Percentiles rank a stretch among this genome's conserved stretches.
phyloP scores from a whole-genome alignment of 345 rosid genomes.

The Salix exigua region DNA sequence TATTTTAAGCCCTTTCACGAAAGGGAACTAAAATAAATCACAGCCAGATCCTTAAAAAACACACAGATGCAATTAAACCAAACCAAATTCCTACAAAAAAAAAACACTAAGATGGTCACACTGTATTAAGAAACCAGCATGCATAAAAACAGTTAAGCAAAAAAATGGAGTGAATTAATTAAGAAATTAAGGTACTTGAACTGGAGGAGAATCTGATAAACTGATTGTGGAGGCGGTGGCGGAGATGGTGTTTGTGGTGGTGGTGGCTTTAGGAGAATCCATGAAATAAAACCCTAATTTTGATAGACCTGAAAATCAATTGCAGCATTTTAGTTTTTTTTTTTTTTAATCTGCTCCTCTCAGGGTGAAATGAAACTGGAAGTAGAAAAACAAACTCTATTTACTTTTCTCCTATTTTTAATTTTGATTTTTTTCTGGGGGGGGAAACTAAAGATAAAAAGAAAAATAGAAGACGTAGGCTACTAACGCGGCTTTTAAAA shows the following conservation, averaged over 20 bases:
- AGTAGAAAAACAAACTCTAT: neutral
- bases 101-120: too few species aligned
- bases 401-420: neutral
- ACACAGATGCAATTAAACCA: neutral
- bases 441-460: neutral
- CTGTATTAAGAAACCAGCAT: too few species aligned
- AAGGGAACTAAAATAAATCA: neutral
- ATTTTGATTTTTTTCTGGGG: neutral
- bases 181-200: constrained; percentile 29
- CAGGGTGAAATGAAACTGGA: neutral
- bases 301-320: constrained; percentile 1
- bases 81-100: neutral
- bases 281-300: constrained; percentile 13
- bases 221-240: neutral
- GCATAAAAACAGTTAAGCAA: too few species aligned
- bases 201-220: constrained; percentile 30
- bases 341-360: neutral
- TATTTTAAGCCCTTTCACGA: neutral
- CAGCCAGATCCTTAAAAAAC: neutral
- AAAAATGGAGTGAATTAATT: neutral
- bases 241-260: neutral
- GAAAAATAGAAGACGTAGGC: neutral
- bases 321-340: constrained; percentile 20
- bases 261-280: constrained; percentile 31
- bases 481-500: constrained; percentile 8